Base-by-base conservation (phyloP, 179 eudicot genomes). In the Patellifolia procumbens region DNA sequence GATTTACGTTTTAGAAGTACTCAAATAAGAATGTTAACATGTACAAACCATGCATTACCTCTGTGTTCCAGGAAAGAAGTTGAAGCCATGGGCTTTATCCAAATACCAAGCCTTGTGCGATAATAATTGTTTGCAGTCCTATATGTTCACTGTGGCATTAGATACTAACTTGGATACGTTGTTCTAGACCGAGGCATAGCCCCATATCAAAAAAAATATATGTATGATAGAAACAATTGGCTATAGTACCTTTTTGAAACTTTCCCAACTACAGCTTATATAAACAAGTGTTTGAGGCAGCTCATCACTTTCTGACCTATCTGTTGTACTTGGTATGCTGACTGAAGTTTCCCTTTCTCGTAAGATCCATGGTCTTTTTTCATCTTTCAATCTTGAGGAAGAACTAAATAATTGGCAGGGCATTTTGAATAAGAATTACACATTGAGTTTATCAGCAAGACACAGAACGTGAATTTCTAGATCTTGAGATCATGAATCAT, bases 241-340 rank as follows among this genome's bases (percentile, higher is more conserved):
- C 31, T 3, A 24, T 34, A 70, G 31, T 84, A 91, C 99, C 98
- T 87, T 84, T 83, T 95, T 93, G 84, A 95, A 95, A 80, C 97
- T 93, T 76, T 87, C 92, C 99, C 98, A 95, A 80, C 98, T 97
- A 80, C 96, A 93, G 83, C 99, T 91, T 79, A 95, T 91, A 81
- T 95, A 95, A 53, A 95, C 82, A 61, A 95, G 92, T 68, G 96
- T 91, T 84, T 90, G 87, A 78, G 98, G 99, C 64, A 89, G 78
- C n/a, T 86, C 73, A 42, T 79, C 89, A 74, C 81, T 83, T 79
- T 89, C 96, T 68, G 85, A 87, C 69, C 78, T 84, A 58, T 61
- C 22, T 74, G 89, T 84, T 82, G 82, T 86, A 78, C 89, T 85
- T 74, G 81, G 79, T 64, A 81, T 81, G 70, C 75, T 86, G 72